These are phyloP conservation scores for Cladophialophora psammophila DNA, from an alignment of 2,329 filamentous ascomycete species.

Conservation along the genomic window DNA sequence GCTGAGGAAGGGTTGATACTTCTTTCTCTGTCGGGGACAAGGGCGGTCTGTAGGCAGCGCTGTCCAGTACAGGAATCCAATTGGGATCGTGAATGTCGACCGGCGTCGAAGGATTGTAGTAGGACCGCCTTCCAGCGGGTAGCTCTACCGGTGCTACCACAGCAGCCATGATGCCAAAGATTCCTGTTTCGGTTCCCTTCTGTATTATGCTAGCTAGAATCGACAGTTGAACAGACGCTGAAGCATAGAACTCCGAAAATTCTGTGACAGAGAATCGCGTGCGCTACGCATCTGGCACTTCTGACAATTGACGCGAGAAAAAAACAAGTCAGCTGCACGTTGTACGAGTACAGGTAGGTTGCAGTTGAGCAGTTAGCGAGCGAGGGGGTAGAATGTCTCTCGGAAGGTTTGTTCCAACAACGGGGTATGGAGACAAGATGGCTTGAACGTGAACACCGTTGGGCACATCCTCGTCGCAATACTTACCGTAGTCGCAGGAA, in stretches of 20 bases:
- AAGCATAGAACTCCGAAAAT: slow-evolving; percentile 1
- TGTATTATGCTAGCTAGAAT: not conserved
- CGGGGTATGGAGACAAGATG: not conserved
- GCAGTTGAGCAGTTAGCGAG: slow-evolving; percentile 8
- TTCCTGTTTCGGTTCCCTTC: not conserved
- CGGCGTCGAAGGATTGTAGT: slow-evolving; percentile 27
- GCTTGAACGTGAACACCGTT: not conserved
- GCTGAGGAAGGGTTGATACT: slow-evolving; percentile 20
- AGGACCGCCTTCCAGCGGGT: slow-evolving; percentile 37
- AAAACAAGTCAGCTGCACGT: not conserved
- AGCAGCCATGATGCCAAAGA: slow-evolving; percentile 31
- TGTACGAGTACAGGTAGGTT: not conserved
- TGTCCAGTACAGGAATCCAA: slow-evolving; percentile 39
- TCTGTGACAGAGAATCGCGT: not conserved
- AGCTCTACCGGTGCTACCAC: slow-evolving; percentile 35
- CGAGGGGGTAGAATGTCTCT: slow-evolving; percentile 9
- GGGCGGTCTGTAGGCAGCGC: slow-evolving; percentile 26
- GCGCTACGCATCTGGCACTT: not conserved
- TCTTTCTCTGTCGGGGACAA: slow-evolving; percentile 34
- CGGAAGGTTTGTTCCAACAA: not conserved
- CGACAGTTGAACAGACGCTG: not conserved
- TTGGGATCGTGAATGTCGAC: slow-evolving; percentile 40
- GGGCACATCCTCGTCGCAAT: not conserved
- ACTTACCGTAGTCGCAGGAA: not conserved
- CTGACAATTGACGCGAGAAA: not conserved